phyloP scores from a whole-genome alignment of 1,139 yeast genomes.

The Protomyces inouyei region DNA sequence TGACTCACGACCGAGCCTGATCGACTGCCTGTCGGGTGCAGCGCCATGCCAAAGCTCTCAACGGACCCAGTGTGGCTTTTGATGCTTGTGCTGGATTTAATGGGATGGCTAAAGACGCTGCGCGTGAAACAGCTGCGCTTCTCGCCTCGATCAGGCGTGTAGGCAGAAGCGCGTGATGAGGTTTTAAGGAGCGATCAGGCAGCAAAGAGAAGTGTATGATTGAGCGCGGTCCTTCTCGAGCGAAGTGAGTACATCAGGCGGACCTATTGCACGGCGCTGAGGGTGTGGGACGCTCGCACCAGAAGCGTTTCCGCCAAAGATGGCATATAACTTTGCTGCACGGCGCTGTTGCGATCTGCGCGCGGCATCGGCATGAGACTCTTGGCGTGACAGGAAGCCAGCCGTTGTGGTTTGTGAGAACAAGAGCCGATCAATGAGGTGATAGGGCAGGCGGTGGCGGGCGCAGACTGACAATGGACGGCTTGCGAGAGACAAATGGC shows the following conservation, averaged over 20 bases:
- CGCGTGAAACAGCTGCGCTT: not conserved
- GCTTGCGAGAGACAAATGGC: not conserved
- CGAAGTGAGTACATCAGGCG: not conserved
- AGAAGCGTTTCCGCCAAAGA: constrained; percentile 20
- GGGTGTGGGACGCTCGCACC: not conserved
- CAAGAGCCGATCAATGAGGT: not conserved
- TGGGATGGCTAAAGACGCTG: not conserved
- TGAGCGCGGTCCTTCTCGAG: not conserved
- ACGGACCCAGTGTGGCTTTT: not conserved
- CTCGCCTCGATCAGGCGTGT: not conserved
- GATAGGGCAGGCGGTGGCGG: not conserved
- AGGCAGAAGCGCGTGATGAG: not conserved
- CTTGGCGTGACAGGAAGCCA: constrained; percentile 1
- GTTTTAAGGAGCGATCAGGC: not conserved
- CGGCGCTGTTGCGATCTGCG: constrained; percentile 18
- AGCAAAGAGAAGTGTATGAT: not conserved
- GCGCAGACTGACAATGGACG: not conserved
- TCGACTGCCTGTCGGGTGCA: not conserved
- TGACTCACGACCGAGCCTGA: not conserved
- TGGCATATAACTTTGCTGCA: constrained; percentile 23
- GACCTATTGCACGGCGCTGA: not conserved
- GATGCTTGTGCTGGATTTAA: not conserved
- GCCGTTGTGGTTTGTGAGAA: not conserved
- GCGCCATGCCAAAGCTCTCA: not conserved
- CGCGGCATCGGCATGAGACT: constrained; percentile 7